Evolutionary conservation across 2,329 filamentous ascomycete species (phyloP).

Genomic region (Sporothrix globosa): DNA sequence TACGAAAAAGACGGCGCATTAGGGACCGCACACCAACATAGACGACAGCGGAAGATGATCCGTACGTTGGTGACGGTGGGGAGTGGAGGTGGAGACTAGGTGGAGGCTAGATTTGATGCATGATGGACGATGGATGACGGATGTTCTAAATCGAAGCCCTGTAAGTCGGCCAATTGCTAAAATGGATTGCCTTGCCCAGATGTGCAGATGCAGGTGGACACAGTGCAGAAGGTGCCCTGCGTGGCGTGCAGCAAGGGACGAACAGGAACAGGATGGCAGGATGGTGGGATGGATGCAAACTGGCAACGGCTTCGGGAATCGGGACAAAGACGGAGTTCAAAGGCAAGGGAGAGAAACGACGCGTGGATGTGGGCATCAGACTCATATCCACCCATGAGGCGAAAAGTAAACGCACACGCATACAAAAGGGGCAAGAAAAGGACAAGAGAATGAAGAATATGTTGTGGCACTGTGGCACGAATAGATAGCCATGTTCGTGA

Average conservation of each 20-base stretch:
- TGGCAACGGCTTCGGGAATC: background rate
- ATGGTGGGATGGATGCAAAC: background rate
- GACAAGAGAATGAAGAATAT: background rate
- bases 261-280: constrained; percentile 9
- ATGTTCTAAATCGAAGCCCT: background rate
- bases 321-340: background rate
- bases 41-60: constrained; percentile 17
- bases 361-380: background rate
- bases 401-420: background rate
- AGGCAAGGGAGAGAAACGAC: constrained; percentile 16
- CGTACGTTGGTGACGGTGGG: background rate
- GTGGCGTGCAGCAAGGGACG: constrained; percentile 9
- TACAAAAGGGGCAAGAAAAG: background rate
- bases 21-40: constrained; percentile 1
- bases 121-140: background rate
- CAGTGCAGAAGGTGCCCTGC: constrained; percentile 3
- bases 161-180: background rate
- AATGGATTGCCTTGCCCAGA: background rate
- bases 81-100: background rate
- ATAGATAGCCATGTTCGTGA: constrained; percentile 19
- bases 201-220: background rate
- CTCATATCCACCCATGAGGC: background rate
- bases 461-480: constrained; percentile 15
- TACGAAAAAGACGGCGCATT: background rate
- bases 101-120: constrained; percentile 2